Conservation (phyloP, 2,329 filamentous ascomycete genomes). For the Pestalotiopsis sp. region DNA sequence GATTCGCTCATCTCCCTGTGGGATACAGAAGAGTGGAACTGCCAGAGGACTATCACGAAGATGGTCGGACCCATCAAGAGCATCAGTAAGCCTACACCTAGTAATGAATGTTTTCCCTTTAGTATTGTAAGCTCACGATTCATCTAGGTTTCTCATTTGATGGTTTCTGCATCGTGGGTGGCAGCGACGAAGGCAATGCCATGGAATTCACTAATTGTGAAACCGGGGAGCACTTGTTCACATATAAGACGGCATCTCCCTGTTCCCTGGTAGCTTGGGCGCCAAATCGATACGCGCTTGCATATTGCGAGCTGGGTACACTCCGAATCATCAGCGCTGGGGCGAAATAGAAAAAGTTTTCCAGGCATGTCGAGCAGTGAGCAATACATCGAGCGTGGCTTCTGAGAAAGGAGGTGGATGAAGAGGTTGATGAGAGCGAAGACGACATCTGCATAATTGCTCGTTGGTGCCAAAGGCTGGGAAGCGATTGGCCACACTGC, state of each 20-base stretch:
- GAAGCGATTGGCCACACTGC: no score
- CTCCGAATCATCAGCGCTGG: constrained; percentile 67
- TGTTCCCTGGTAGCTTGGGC: constrained; percentile 76
- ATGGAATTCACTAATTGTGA: constrained; percentile 74
- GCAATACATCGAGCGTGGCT: no score
- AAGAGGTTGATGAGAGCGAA: no score
- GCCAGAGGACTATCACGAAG: constrained; percentile 69
- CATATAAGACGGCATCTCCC: constrained; percentile 67
- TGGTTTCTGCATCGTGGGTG: constrained; percentile 73
- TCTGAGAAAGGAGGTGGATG: no score
- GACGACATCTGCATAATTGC: no score
- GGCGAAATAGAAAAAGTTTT: constrained; percentile 36
- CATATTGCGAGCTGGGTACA: constrained; percentile 71
- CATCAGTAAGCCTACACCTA: constrained; percentile 52
- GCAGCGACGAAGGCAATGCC: constrained; percentile 72
- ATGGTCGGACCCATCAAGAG: constrained; percentile 72
- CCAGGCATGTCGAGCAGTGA: background rate
- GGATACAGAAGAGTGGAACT: constrained; percentile 80
- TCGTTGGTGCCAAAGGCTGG: no score
- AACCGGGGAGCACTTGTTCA: constrained; percentile 73
- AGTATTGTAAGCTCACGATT: background rate
- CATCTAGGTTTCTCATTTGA: constrained; percentile 73
- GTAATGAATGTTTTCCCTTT: background rate
- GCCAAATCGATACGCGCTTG: constrained; percentile 72
- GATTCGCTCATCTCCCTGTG: constrained; percentile 78